Conservation (phyloP, 1,139 yeast species). For the Tardiomyces depauwii region DNA sequence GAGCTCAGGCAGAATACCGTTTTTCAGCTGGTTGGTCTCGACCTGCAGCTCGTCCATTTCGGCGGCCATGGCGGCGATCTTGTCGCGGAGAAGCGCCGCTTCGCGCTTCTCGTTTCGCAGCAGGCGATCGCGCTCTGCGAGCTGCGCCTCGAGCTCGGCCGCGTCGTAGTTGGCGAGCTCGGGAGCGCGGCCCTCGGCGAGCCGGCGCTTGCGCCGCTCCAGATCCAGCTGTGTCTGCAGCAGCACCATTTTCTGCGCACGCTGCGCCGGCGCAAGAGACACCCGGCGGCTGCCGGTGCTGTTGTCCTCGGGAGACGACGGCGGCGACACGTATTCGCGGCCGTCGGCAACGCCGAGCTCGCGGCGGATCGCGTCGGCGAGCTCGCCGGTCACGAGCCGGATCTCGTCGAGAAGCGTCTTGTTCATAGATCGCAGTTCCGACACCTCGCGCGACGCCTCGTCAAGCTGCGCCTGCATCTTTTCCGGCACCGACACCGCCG, state of each 20-base stretch:
- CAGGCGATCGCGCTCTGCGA: conserved; percentile 15
- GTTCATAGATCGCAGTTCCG: conserved; percentile 9
- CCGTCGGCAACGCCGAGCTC: conserved; percentile 19
- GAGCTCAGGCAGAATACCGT: conserved; percentile 20
- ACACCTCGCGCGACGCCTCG: neutral
- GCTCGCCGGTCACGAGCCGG: conserved; percentile 25
- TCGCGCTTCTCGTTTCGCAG: conserved; percentile 16
- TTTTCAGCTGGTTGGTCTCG: conserved; percentile 24
- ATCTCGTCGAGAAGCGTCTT: conserved; percentile 22
- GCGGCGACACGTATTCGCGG: neutral
- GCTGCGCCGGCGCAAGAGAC: conserved; percentile 5
- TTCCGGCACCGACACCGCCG: neutral
- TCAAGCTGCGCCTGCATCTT: neutral
- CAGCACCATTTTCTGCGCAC: conserved; percentile 17
- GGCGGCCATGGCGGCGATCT: conserved; percentile 11
- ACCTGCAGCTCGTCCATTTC: conserved; percentile 21
- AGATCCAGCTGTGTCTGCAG: conserved; percentile 20
- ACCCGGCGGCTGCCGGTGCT: conserved; percentile 3
- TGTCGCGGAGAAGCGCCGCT: conserved; percentile 11
- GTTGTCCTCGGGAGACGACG: neutral
- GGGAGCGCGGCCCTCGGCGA: conserved; percentile 14
- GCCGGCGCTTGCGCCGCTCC: conserved; percentile 23
- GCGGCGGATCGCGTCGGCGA: conserved; percentile 27
- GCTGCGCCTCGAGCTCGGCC: conserved; percentile 15
- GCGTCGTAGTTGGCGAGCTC: conserved; percentile 9